These are phyloP conservation scores for Solanum gandarillasii DNA, from an alignment of 257 asterid species.

Conservation along the genomic window DNA sequence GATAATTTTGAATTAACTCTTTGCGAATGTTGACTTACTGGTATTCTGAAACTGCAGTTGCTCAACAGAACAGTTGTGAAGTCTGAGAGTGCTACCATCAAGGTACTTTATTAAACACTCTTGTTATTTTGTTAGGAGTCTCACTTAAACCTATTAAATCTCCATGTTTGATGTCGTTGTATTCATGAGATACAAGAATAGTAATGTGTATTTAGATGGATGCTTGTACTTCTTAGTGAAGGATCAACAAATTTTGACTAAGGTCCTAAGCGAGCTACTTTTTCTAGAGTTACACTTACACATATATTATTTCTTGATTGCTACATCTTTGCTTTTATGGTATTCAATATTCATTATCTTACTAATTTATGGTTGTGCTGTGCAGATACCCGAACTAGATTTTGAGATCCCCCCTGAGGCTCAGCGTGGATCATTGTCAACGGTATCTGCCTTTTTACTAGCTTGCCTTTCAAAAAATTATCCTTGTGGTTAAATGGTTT, in stretches of 20 bases:
- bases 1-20: neutral
- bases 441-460: conserved; percentile 29
- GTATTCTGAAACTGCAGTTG: conserved; percentile 11
- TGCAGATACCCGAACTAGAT: conserved; percentile 87
- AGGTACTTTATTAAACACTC: conserved; percentile 34
- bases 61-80: conserved; percentile 86
- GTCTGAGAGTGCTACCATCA: conserved; percentile 86
- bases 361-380: conserved; percentile 4
- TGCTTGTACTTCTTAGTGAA: neutral
- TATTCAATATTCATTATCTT: neutral
- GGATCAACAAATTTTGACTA: neutral
- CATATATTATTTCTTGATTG: neutral
- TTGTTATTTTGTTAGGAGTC: neutral
- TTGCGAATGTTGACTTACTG: neutral
- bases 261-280: neutral
- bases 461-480: neutral
- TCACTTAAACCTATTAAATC: neutral
- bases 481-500: neutral
- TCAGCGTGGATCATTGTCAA: conserved; percentile 93
- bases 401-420: conserved; percentile 98
- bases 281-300: neutral
- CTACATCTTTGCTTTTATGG: neutral
- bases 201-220: neutral
- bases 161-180: neutral
- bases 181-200: neutral